Evolutionary conservation across 257 asterid genomes (phyloP), one percentile per base, ranked within the genome.

Genomic region (Echium plantagineum): DNA sequence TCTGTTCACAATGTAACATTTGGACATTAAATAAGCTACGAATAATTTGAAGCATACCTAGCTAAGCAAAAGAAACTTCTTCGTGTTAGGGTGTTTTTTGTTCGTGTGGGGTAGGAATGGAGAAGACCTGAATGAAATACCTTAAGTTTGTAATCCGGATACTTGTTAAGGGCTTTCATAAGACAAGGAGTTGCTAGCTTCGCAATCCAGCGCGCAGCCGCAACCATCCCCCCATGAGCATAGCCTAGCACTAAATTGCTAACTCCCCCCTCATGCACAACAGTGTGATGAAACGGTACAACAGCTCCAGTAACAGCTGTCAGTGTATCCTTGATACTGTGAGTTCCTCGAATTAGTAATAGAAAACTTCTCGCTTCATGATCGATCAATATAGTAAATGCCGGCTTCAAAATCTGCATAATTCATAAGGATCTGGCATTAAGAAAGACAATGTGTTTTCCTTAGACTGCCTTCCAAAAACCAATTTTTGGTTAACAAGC

Each of bases 171-270:
- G 22, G 94, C 87, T 19, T 78, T 71, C 18, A 80, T 79, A 66
- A 93, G 83, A 71, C 83, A 68, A 71, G 97, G 94, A 68, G 86
- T 84, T 51, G 97, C 87, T 58, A 93, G 96, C 78, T 89, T 93
- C 15, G 99, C 96, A 62, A 89, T 93, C 97, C 99, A 93, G 46
- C 99, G 77, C 67, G 99, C 99, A 55, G 99, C 99, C 57, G 99
- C 99, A 70, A 86, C 99, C 99, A 93, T 93, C 60, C 99, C 99
- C 70, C 99, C 79, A 70, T 93, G 99, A 4, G 99, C 99, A 70
- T 93, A 93, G 55, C 99, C 99, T 64, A 93, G 79, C 66, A 86
- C 95, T 77, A 93, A 76, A 77, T 93, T 77, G 81, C 86, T 84
- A 49, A 93, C 89, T 56, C 99, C 99, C 67, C 94, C 95, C 65